Base-by-base conservation (phyloP, 2,329 filamentous ascomycete species). In the Fusarium sp. region DNA sequence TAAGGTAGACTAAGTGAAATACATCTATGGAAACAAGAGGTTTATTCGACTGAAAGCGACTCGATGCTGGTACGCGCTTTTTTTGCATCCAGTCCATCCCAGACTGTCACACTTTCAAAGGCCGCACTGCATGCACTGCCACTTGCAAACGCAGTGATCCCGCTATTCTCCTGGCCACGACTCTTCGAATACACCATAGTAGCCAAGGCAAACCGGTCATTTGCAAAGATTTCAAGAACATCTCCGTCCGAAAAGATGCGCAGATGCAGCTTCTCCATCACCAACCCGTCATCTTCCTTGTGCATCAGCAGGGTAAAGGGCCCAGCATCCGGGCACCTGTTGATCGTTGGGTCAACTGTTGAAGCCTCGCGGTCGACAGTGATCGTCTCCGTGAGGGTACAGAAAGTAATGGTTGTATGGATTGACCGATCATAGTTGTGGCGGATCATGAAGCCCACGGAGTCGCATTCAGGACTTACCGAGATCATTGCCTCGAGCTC, bases 301-400 rank as follows among this genome's bases (percentile, higher is more conserved):
- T n/a, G 18, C 29, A 29, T 39, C 72, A 88, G 86, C 4, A 88
- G 80, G 0, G 86, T 87, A 67, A 86, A 85, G 1, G 86, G 84
- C 0, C 83, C 84, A 68, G 68, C 68, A 61, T 83, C 81, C 3
- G 74, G 65, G 18, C 72, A 76, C 33, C 83, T 83, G 48, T 83
- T 81, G 31, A 85, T 24, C 6, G 29, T 11, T 6, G 20, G 22
- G 6, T 57, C 52, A 9, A n/a, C 22, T 10, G 43, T 24, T 24
- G 43, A 48, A 24, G 43, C 43, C 8, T 48, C 16, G 18, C 48
- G 48, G 13, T 54, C 6, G 10, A 54, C 27, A 31, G 76, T 79
- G 62, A 87, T 82, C 6, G 78, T 83, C 71, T 87, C 85, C 11
- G 72, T 77, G 3, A 50, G 22, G 27, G 82, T 79, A n/a, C 77